Percentiles rank a stretch among this genome's conserved stretches.
Evolutionary conservation across 495 filamentous ascomycete species (phyloP).

Genomic region (Penicillium nucicola): DNA sequence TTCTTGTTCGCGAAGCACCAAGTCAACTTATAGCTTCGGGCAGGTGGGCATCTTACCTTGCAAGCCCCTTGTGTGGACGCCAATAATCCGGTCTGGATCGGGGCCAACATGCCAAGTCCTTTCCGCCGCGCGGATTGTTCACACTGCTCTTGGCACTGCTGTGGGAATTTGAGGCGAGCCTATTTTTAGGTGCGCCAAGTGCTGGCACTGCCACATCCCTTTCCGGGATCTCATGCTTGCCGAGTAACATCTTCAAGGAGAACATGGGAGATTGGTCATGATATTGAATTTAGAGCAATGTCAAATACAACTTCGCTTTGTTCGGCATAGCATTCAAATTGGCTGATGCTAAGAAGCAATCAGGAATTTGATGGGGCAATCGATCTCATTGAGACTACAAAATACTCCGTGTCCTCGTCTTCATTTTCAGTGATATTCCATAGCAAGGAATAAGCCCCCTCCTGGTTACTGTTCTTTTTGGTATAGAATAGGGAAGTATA

Average conservation of each 20-base stretch:
- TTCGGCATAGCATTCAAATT: too few species aligned
- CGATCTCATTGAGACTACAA: not conserved
- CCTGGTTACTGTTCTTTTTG: constrained; percentile 1
- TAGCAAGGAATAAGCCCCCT: constrained; percentile 2
- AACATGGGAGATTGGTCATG: too few species aligned
- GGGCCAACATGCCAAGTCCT: not conserved
- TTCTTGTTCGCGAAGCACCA: too few species aligned
- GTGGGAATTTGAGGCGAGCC: not conserved
- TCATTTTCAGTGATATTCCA: constrained; percentile 3
- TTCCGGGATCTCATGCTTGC: too few species aligned
- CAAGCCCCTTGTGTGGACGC: too few species aligned
- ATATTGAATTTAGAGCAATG: too few species aligned
- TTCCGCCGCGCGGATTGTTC: constrained; percentile 2
- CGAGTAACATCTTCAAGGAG: too few species aligned
- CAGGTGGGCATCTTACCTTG: too few species aligned
- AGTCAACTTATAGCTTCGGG: too few species aligned
- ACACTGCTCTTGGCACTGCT: not conserved
- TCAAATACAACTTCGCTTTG: too few species aligned
- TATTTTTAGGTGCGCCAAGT: constrained; percentile 4
- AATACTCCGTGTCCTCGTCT: not conserved
- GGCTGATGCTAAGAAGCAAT: not conserved
- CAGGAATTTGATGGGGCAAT: not conserved
- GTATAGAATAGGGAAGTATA: constrained; percentile 32
- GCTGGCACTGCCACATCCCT: not conserved
- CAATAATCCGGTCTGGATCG: too few species aligned